Conservation (phyloP, 177 flowering plant species). For the Tripterygium wilfordii region DNA sequence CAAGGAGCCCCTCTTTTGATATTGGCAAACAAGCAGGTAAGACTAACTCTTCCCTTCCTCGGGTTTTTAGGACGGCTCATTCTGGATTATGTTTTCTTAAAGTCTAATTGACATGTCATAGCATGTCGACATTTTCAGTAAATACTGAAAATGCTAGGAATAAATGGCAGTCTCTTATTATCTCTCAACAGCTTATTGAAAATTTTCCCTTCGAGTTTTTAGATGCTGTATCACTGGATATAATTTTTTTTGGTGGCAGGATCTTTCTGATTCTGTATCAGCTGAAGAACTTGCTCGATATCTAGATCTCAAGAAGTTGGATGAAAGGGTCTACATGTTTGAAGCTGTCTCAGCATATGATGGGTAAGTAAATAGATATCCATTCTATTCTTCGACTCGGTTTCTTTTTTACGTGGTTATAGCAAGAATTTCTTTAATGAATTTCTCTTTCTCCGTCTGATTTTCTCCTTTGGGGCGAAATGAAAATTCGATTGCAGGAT, state of each 20-base stretch:
- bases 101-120: too few relatives aligned
- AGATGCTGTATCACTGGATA: too few relatives aligned
- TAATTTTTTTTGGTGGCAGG: conserved; percentile 39
- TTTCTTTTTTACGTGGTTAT: too few relatives aligned
- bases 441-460: too few relatives aligned
- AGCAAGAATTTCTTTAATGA: too few relatives aligned
- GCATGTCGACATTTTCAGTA: too few relatives aligned
- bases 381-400: too few relatives aligned
- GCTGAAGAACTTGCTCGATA: conserved; percentile 86
- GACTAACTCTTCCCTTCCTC: not conserved
- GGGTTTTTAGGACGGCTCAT: too few relatives aligned
- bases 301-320: conserved; percentile 89
- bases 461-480: too few relatives aligned
- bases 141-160: not conserved
- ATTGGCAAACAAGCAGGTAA: conserved; percentile 94
- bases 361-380: conserved; percentile 53
- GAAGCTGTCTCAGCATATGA: conserved; percentile 90
- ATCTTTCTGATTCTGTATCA: conserved; percentile 68
- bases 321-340: conserved; percentile 78
- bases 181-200: too few relatives aligned
- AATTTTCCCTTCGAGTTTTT: not conserved
- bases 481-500: conserved; percentile 44
- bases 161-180: too few relatives aligned
- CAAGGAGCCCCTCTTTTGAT: conserved; percentile 93
- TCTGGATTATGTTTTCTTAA: too few relatives aligned